A percentile compares a stretch with the other conserved stretches of the same genome.
These are phyloP conservation scores for Tolypocladium tropicale DNA, from an alignment of 2,329 filamentous ascomycete species.

Conservation along the genomic window DNA sequence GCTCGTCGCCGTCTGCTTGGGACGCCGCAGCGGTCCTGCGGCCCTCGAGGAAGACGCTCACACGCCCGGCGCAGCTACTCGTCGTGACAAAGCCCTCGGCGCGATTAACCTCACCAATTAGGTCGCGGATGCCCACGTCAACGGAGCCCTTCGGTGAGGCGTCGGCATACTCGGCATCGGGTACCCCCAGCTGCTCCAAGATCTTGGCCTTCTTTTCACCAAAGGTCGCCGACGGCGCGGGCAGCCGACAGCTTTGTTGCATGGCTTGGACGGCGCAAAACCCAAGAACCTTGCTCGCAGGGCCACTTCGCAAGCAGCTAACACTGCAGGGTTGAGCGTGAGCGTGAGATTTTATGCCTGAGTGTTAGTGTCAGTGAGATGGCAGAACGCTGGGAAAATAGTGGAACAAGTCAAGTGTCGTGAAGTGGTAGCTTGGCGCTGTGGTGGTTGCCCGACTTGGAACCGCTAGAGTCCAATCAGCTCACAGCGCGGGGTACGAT, in stretches of 20 bases:
- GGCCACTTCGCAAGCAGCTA: background rate
- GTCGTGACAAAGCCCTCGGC: conserved; percentile 75
- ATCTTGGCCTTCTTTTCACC: conserved; percentile 60
- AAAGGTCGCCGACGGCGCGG: conserved; percentile 32
- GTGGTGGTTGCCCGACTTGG: background rate
- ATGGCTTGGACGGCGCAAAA: conserved; percentile 8
- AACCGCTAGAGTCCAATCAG: conserved; percentile 2
- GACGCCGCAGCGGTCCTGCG: conserved; percentile 27
- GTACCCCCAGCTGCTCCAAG: conserved; percentile 56
- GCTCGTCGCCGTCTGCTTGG: conserved; percentile 9
- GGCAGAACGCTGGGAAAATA: background rate
- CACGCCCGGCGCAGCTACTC: conserved; percentile 81
- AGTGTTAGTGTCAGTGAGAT: background rate
- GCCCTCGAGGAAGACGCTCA: conserved; percentile 84
- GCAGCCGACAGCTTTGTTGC: conserved; percentile 13
- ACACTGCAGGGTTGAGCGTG: background rate
- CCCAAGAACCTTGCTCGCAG: background rate
- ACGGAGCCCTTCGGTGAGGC: conserved; percentile 82
- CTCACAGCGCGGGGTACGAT: conserved; percentile 13
- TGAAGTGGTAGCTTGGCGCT: background rate
- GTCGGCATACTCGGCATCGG: conserved; percentile 66
- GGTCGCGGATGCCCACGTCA: conserved; percentile 63
- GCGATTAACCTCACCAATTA: conserved; percentile 71
- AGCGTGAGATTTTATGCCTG: background rate
- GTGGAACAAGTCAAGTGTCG: conserved; percentile 5